Conservation (phyloP, 805 yeast genomes). For the Metschnikowia henanensis region DNA sequence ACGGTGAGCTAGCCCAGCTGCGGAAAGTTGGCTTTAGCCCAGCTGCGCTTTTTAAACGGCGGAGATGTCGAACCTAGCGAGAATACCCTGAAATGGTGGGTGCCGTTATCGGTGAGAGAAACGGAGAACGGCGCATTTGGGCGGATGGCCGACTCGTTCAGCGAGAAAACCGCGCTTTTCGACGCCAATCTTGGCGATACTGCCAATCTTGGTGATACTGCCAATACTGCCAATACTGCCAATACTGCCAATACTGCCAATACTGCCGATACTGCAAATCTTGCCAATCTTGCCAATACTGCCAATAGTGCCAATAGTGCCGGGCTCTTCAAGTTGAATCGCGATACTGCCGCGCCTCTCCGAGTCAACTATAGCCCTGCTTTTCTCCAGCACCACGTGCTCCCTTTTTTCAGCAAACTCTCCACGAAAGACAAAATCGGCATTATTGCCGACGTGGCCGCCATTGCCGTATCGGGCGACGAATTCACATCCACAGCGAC, state of each 20-base stretch:
- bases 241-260: too few relatives aligned
- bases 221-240: too few relatives aligned
- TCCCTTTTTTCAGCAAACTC: conserved; percentile 37
- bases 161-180: conserved; percentile 13
- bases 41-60: conserved; percentile 60
- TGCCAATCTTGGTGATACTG: too few relatives aligned
- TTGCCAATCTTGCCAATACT: too few relatives aligned
- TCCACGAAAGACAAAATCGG: conserved; percentile 53
- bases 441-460: conserved; percentile 50
- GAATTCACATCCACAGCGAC: conserved; percentile 35
- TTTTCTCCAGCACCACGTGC: conserved; percentile 40
- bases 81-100: conserved; percentile 58
- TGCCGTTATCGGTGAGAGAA: conserved; percentile 42
- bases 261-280: too few relatives aligned
- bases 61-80: conserved; percentile 63
- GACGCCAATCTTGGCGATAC: conserved; percentile 7
- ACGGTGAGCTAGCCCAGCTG: conserved; percentile 41
- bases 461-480: conserved; percentile 50
- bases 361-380: conserved; percentile 52
- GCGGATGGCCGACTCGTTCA: conserved; percentile 25
- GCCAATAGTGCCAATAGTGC: too few relatives aligned
- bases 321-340: conserved; percentile 48
- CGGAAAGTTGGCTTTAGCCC: conserved; percentile 42
- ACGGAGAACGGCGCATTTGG: too few relatives aligned
- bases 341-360: conserved; percentile 51